phyloP scores from a whole-genome alignment of 345 rosid genomes.

The Noccaea bulbosa region DNA sequence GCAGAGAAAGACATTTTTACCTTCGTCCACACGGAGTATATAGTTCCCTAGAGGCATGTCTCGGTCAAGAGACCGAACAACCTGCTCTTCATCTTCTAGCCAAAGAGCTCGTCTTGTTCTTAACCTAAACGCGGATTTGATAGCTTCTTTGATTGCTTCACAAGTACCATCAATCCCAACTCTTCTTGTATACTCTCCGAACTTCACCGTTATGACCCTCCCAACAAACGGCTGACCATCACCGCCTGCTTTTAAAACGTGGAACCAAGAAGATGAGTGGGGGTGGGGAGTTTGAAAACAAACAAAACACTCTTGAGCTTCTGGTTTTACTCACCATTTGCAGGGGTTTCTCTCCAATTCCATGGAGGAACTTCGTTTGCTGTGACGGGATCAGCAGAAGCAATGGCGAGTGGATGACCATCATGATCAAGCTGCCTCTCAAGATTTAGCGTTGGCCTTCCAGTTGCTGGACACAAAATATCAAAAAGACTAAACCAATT shows the following conservation, averaged over 20 bases:
- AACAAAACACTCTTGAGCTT: background rate
- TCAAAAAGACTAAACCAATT: conserved; percentile 11
- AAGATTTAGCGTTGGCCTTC: conserved; percentile 78
- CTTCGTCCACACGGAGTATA: conserved; percentile 85
- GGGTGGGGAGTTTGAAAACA: background rate
- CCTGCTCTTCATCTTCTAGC: conserved; percentile 95
- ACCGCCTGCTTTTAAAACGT: conserved; percentile 37
- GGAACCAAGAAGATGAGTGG: background rate
- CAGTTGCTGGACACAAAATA: conserved; percentile 59
- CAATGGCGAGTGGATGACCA: conserved; percentile 88
- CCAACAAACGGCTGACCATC: conserved; percentile 44
- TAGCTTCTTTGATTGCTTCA: conserved; percentile 89
- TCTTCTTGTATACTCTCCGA: conserved; percentile 64
- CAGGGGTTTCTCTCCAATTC: conserved; percentile 93
- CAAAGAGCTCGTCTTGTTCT: conserved; percentile 92
- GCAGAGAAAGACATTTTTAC: conserved; percentile 42
- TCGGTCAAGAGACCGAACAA: conserved; percentile 77
- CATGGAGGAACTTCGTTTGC: conserved; percentile 85
- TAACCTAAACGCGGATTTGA: conserved; percentile 76
- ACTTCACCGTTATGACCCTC: conserved; percentile 40
- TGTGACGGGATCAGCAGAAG: conserved; percentile 71
- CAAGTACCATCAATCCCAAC: conserved; percentile 83
- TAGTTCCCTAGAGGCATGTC: conserved; percentile 96
- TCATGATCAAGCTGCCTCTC: conserved; percentile 94
- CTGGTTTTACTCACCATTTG: conserved; percentile 54